phyloP scores from a whole-genome alignment of 371 early-diverging fungal species.

The Mucor mucedo region DNA sequence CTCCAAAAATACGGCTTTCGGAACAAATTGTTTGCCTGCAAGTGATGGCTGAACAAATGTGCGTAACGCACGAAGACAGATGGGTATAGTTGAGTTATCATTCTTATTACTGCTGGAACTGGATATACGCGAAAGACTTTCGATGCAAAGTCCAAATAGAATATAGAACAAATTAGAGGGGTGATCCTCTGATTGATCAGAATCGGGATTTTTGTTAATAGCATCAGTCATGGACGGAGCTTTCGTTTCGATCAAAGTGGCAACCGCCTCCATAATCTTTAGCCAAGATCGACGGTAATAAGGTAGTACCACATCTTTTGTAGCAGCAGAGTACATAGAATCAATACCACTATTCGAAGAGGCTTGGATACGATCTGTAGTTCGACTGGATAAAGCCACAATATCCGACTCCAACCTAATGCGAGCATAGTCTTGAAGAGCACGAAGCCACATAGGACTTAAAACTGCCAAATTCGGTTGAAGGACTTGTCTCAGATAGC shows the following conservation, averaged over 20 bases:
- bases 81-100: conserved; percentile 38
- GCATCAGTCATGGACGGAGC: conserved; percentile 53
- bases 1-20: conserved; percentile 65
- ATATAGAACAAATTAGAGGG: conserved; percentile 60
- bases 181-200: conserved; percentile 29
- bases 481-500: conserved; percentile 66
- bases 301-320: conserved; percentile 65
- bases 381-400: conserved; percentile 49
- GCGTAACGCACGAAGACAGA: conserved; percentile 46
- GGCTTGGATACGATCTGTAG: conserved; percentile 48
- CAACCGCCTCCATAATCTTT: conserved; percentile 62
- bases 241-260: conserved; percentile 49
- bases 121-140: conserved; percentile 58
- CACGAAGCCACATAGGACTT: conserved; percentile 64
- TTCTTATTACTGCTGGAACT: conserved; percentile 42
- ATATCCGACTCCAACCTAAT: conserved; percentile 62
- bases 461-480: conserved; percentile 64
- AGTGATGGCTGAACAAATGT: conserved; percentile 51
- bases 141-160: conserved; percentile 70
- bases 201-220: conserved; percentile 41
- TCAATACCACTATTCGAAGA: conserved; percentile 50
- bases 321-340: conserved; percentile 56
- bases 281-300: conserved; percentile 61
- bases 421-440: conserved; percentile 65
- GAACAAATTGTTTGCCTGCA: conserved; percentile 46